These are phyloP conservation scores for Podospora anserina DNA, from an alignment of 495 filamentous ascomycete species.

Conservation along the genomic window DNA sequence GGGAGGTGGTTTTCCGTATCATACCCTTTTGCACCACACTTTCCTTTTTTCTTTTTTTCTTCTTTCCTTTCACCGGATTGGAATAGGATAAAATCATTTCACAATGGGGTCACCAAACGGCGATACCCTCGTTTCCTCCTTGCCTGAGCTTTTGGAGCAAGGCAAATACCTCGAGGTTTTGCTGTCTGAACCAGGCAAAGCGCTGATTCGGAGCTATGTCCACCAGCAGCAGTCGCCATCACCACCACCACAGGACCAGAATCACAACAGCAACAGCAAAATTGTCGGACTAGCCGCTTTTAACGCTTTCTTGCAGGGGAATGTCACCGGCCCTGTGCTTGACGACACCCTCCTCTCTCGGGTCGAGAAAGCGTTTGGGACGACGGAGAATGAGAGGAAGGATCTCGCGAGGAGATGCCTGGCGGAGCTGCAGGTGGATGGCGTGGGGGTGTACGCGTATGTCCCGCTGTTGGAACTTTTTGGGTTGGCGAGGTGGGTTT, in stretches of 20 bases:
- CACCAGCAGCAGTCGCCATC: conserved; percentile 30
- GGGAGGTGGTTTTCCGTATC: background rate
- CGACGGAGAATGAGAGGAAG: background rate
- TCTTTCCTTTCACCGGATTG: too few relatives aligned
- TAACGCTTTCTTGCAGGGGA: conserved; percentile 83
- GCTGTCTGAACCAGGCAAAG: conserved; percentile 16
- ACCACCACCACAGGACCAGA: conserved; percentile 56
- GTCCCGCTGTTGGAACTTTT: conserved; percentile 82
- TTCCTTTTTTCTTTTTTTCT: background rate
- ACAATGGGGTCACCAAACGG: background rate
- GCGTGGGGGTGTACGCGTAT: conserved; percentile 79
- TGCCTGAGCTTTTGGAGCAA: conserved; percentile 12
- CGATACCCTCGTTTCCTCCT: background rate
- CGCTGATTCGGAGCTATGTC: conserved; percentile 11
- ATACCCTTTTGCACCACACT: background rate
- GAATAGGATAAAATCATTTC: too few relatives aligned
- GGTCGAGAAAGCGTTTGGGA: conserved; percentile 30
- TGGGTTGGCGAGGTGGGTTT: conserved; percentile 65
- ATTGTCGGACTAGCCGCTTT: conserved; percentile 68
- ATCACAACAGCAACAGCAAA: conserved; percentile 25
- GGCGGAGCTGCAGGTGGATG: conserved; percentile 69
- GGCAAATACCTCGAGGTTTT: conserved; percentile 30
- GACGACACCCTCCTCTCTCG: conserved; percentile 32
- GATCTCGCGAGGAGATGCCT: conserved; percentile 45
- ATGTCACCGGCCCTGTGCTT: conserved; percentile 85